Conservation (phyloP, 2,329 filamentous ascomycete genomes). For the Diplodia corticola region DNA sequence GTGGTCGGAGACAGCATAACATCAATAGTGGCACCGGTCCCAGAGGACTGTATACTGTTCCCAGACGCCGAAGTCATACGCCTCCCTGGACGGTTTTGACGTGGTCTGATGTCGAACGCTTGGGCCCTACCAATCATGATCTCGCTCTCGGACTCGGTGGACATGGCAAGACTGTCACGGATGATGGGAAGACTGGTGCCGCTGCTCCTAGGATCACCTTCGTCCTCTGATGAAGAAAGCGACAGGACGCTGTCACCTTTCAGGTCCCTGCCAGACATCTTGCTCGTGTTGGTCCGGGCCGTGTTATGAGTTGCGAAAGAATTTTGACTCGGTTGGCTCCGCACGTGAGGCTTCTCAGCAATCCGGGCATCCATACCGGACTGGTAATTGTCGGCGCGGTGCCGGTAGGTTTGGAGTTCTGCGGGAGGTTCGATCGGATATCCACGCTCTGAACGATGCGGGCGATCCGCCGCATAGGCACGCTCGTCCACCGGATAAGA, state of each 20-base stretch:
- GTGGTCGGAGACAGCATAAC: slow-evolving; percentile 39
- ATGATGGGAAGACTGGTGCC: slow-evolving; percentile 26
- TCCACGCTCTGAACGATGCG: not conserved
- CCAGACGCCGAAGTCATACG: slow-evolving; percentile 28
- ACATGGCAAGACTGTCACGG: slow-evolving; percentile 34
- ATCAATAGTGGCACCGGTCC: slow-evolving; percentile 41
- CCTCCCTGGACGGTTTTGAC: slow-evolving; percentile 1
- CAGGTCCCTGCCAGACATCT: slow-evolving; percentile 32
- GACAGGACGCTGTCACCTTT: slow-evolving; percentile 43
- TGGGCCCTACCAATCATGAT: slow-evolving; percentile 41
- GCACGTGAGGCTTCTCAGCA: slow-evolving; percentile 1
- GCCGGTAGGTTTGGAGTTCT: not conserved
- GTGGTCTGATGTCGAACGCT: slow-evolving; percentile 37
- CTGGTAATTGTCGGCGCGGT: not conserved
- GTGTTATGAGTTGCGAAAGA: not conserved
- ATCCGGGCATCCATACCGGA: not conserved
- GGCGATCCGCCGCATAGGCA: not conserved
- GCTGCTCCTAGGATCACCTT: slow-evolving; percentile 26
- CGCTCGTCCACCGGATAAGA: not conserved
- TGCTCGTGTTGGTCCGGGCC: slow-evolving; percentile 5
- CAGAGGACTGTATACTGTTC: slow-evolving; percentile 37
- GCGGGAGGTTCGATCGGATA: not conserved
- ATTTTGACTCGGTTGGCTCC: slow-evolving; percentile 2
- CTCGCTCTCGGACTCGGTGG: slow-evolving; percentile 34
- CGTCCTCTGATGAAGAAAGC: slow-evolving; percentile 40